Conservation (phyloP, 345 rosid genomes). For the Passiflora organensis region DNA sequence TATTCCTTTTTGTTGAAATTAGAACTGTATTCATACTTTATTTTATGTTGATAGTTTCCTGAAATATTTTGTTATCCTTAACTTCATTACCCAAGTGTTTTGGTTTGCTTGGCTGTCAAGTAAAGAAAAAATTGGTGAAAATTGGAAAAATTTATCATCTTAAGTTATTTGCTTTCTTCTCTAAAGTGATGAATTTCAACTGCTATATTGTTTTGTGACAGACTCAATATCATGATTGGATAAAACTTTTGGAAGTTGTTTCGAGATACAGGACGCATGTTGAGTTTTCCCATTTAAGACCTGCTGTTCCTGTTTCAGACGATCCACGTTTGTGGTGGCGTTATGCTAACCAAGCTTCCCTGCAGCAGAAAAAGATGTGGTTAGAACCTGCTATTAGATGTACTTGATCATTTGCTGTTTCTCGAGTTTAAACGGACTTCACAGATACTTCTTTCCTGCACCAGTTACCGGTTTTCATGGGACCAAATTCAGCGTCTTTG, state of each 20-base stretch:
- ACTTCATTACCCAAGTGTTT: not conserved
- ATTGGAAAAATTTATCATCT: not conserved
- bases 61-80: not conserved
- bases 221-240: slow-evolving; percentile 97
- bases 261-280: slow-evolving; percentile 74
- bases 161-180: slow-evolving; percentile 14
- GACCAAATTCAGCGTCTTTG: slow-evolving; percentile 71
- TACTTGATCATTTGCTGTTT: not conserved
- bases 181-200: slow-evolving; percentile 12
- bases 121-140: not conserved
- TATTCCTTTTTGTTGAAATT: not conserved
- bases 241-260: slow-evolving; percentile 83
- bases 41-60: too few species aligned
- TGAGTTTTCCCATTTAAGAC: slow-evolving; percentile 91
- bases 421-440: slow-evolving; percentile 24
- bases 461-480: slow-evolving; percentile 88
- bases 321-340: slow-evolving; percentile 80
- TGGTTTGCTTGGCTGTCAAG: not conserved
- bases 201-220: slow-evolving; percentile 33
- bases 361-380: slow-evolving; percentile 86
- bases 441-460: slow-evolving; percentile 16
- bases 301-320: slow-evolving; percentile 63
- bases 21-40: too few species aligned
- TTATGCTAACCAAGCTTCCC: slow-evolving; percentile 79
- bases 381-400: slow-evolving; percentile 16